phyloP scores from a whole-genome alignment of 768 basidiomycete genomes.

The Dentipellis sp. region DNA sequence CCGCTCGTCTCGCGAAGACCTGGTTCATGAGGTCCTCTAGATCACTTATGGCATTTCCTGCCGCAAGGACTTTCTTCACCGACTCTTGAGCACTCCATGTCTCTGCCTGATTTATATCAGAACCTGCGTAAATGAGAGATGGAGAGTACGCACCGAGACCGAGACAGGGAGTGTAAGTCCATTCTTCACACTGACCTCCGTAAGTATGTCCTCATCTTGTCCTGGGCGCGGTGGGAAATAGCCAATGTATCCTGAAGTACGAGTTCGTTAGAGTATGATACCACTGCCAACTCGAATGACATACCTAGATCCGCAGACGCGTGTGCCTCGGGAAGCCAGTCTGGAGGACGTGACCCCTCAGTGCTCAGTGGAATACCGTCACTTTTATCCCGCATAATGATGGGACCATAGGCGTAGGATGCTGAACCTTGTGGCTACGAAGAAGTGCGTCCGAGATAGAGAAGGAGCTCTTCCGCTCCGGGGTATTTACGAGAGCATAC shows the following conservation, averaged over 20 bases:
- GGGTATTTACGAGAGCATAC: no score
- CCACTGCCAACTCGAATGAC: slow-evolving; percentile 8
- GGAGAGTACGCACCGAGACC: slow-evolving; percentile 43
- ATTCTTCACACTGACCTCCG: slow-evolving; percentile 52
- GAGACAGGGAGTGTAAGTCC: slow-evolving; percentile 47
- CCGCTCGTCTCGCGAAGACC: slow-evolving; percentile 56
- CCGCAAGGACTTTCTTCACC: slow-evolving; percentile 41
- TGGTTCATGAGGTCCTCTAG: slow-evolving; percentile 73
- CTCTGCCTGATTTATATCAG: slow-evolving; percentile 37
- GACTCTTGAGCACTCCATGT: slow-evolving; percentile 49
- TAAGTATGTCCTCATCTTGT: slow-evolving; percentile 68
- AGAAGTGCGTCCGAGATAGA: no score
- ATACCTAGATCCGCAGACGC: slow-evolving; percentile 60
- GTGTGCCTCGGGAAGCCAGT: slow-evolving; percentile 66
- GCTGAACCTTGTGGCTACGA: no score
- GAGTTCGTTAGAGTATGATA: neutral
- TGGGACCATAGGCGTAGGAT: no score
- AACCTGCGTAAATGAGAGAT: neutral
- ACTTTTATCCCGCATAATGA: slow-evolving; percentile 9
- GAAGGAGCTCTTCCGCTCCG: no score
- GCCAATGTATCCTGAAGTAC: slow-evolving; percentile 54
- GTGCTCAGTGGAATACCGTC: slow-evolving; percentile 31
- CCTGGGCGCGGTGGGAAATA: slow-evolving; percentile 68
- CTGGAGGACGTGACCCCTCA: slow-evolving; percentile 60
- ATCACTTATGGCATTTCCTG: slow-evolving; percentile 42